Evolutionary conservation across 495 filamentous ascomycete species (phyloP), one percentile per base, ranked within the genome.

Genomic region (Hyaloscypha variabilis): DNA sequence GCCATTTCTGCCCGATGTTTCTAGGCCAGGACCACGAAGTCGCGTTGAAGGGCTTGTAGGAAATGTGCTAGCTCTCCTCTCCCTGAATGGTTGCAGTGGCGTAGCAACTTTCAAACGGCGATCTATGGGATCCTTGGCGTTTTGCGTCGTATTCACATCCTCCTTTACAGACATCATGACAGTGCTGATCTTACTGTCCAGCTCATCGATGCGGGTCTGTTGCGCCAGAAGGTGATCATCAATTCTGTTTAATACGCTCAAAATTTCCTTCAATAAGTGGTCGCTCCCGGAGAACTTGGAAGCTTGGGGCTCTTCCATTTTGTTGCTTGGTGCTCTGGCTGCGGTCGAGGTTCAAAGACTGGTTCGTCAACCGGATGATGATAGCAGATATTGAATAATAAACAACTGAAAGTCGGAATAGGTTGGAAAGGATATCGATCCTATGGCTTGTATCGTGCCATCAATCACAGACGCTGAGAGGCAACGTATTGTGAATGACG

Each of bases 191-290:
- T 63, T 63, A 8, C 29, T 34, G 51, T 55, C 51, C 52, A 63
- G 31, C 19, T 55, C 14, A 26, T 30, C 11, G 26, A 63, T 56
- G 8, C 51, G n/a, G 1, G 28, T 21, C 6, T 63, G 51, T 28
- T 63, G 61, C 8, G 26, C 26, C 31, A 56, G 51, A 30, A 63
- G 23, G 23, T 56, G 61, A n/a, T 29, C 39, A 42, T 63, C 61
- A 42, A 63, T 63, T 55, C 61, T 39, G 6, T 63, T 63, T 26
- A 63, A 56, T 3, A 57, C 61, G 24, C 29, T 30, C 17, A 63
- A 36, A 23, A 63, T 63, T 26, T 63, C 61, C 31, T 19, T 8
- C 31, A 63, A 39, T 52, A 63, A 55, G 19, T n/a, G 30, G 31
- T 39, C 55, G 61, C 61, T 63, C 17, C 51, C n/a, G 39, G 39